Conservation (phyloP, 2,329 filamentous ascomycete genomes). For the Hortaea werneckii region DNA sequence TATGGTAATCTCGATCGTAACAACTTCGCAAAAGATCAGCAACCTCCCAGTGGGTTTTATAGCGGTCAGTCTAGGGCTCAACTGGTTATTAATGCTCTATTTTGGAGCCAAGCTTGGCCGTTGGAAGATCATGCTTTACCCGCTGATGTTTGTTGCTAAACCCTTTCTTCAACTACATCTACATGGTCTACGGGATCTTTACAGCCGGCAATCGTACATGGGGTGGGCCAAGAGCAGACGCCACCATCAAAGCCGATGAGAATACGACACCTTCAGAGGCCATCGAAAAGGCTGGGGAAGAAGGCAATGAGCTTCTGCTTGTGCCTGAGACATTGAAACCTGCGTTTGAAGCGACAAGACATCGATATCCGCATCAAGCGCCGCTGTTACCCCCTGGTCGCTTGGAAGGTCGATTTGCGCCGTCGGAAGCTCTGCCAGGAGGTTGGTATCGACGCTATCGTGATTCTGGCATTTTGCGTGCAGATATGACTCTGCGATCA, state of each 20-base stretch:
- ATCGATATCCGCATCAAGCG: slow-evolving; percentile 31
- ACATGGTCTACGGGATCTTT: slow-evolving; percentile 95
- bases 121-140: slow-evolving; percentile 92
- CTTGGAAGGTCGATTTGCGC: slow-evolving; percentile 69
- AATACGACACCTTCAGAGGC: slow-evolving; percentile 70
- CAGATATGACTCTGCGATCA: slow-evolving; percentile 33
- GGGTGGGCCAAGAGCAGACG: slow-evolving; percentile 88
- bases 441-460: slow-evolving; percentile 62
- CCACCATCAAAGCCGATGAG: slow-evolving; percentile 60
- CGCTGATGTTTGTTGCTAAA: slow-evolving; percentile 82
- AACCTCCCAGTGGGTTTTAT: slow-evolving; percentile 90
- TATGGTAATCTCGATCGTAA: slow-evolving; percentile 76
- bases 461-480: slow-evolving; percentile 53
- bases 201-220: slow-evolving; percentile 90
- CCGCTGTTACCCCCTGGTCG: slow-evolving; percentile 63
- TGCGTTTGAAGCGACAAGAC: slow-evolving; percentile 40
- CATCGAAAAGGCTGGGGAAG: slow-evolving; percentile 67
- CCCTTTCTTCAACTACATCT: slow-evolving; percentile 96
- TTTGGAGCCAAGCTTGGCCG: slow-evolving; percentile 78
- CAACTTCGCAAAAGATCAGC: slow-evolving; percentile 65
- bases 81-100: slow-evolving; percentile 93
- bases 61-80: slow-evolving; percentile 79
- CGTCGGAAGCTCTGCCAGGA: slow-evolving; percentile 55
- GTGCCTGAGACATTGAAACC: slow-evolving; percentile 72
- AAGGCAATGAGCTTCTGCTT: slow-evolving; percentile 81